Conservation (phyloP, 1,139 yeast genomes). For the Debaryomyces fabryi region DNA sequence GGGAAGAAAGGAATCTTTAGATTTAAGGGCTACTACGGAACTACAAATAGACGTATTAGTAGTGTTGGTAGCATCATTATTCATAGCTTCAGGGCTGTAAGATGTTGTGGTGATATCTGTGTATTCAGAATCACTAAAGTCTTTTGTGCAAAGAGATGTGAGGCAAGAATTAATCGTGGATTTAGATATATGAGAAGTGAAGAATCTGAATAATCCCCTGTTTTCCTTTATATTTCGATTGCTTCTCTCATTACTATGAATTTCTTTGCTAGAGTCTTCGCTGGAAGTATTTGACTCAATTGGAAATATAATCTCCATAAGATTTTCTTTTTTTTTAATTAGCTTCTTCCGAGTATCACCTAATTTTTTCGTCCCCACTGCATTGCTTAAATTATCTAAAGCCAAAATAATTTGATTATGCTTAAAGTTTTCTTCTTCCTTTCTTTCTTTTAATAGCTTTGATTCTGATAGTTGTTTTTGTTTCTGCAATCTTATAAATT, state of each 20-base stretch:
- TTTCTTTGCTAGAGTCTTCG: neutral
- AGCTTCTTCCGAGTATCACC: neutral
- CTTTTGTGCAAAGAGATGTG: neutral
- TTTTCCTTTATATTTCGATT: neutral
- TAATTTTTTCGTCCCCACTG: neutral
- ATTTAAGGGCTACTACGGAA: neutral
- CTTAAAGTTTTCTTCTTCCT: neutral
- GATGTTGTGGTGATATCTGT: neutral
- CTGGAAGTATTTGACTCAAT: neutral
- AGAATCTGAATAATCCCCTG: neutral
- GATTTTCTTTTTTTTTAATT: neutral
- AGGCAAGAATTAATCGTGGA: neutral
- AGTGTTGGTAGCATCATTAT: neutral
- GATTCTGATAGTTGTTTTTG: neutral
- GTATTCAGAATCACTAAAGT: neutral
- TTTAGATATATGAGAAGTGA: neutral
- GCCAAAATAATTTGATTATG: neutral
- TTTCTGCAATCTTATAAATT: neutral
- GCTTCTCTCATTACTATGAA: neutral
- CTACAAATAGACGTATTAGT: constrained; percentile 5
- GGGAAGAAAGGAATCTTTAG: neutral
- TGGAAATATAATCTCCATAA: neutral
- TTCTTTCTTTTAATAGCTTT: neutral
- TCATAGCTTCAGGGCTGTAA: neutral
- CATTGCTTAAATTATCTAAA: neutral